Conservation (phyloP, 176 grass and related monocot species). For the Ampelocalamus luodianensis region DNA sequence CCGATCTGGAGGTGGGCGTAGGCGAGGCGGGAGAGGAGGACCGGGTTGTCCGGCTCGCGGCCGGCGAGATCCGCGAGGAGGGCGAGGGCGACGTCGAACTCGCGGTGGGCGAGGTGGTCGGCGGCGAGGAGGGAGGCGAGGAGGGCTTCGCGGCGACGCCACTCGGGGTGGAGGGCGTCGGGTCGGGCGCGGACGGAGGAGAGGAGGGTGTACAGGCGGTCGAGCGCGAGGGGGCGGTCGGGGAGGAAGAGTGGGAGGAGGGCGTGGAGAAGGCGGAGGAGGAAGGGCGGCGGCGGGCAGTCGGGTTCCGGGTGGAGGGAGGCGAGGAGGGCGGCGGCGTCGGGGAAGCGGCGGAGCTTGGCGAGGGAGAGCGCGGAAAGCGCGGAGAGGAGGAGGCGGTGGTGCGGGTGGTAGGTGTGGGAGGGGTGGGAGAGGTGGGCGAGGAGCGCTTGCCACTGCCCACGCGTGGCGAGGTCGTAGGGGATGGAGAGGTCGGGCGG, state of each 20-base stretch:
- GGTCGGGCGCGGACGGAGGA: slow-evolving; percentile 67
- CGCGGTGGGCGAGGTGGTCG: slow-evolving; percentile 83
- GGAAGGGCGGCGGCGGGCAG: slow-evolving; percentile 71
- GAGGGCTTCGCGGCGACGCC: slow-evolving; percentile 63
- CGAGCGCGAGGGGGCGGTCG: slow-evolving; percentile 71
- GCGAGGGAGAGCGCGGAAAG: slow-evolving; percentile 79
- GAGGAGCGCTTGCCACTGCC: slow-evolving; percentile 82
- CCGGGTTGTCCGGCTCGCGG: slow-evolving; percentile 57
- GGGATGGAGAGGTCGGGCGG: slow-evolving; percentile 55
- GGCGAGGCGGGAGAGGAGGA: slow-evolving; percentile 71
- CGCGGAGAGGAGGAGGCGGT: slow-evolving; percentile 71
- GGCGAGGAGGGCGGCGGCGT: slow-evolving; percentile 65
- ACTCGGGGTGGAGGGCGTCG: slow-evolving; percentile 47
- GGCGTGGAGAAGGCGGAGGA: slow-evolving; percentile 78
- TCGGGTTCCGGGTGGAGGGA: slow-evolving; percentile 65
- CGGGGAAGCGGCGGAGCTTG: slow-evolving; percentile 84
- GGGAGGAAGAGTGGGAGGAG: slow-evolving; percentile 74
- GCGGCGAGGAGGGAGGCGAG: slow-evolving; percentile 66
- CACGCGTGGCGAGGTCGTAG: slow-evolving; percentile 74
- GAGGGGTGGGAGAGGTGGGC: slow-evolving; percentile 60
- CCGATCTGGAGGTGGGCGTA: slow-evolving; percentile 95
- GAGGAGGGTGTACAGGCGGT: slow-evolving; percentile 87
- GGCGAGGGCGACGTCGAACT: slow-evolving; percentile 85
- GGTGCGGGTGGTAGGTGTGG: slow-evolving; percentile 49
- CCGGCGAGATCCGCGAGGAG: slow-evolving; percentile 60